These are phyloP conservation scores for Myxozyma mucilagina DNA, from an alignment of 805 yeast species.

Conservation along the genomic window DNA sequence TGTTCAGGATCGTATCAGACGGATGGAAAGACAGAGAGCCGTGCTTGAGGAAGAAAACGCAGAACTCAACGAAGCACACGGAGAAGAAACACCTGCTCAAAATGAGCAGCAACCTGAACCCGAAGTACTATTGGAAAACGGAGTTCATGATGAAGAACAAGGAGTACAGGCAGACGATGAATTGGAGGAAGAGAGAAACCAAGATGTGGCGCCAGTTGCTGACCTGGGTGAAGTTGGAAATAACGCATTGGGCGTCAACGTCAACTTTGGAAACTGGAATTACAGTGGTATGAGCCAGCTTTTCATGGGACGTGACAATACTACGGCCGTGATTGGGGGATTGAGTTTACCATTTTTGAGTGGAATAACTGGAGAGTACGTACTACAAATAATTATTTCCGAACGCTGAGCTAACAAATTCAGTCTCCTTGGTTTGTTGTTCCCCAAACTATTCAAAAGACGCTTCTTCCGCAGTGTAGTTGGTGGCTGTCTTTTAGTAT, in stretches of 20 bases:
- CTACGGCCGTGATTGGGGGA: constrained; percentile 15
- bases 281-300: neutral
- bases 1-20: neutral
- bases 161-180: neutral
- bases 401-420: neutral
- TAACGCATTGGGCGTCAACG: neutral
- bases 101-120: neutral
- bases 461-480: constrained; percentile 15
- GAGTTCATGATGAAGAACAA: too few relatives aligned
- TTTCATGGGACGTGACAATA: constrained; percentile 3
- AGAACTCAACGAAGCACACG: neutral
- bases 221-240: neutral
- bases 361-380: constrained; percentile 22
- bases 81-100: neutral
- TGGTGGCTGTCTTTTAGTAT: constrained; percentile 21
- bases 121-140: too few relatives aligned
- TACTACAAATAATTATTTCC: neutral
- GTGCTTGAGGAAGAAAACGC: neutral
- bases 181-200: neutral
- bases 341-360: constrained; percentile 18
- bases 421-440: constrained; percentile 7
- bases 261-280: constrained; percentile 2
- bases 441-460: constrained; percentile 6
- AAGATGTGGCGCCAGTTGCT: neutral
- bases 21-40: neutral